Percentiles rank a stretch among this genome's conserved stretches.
These are phyloP conservation scores for Naganishia antarctica DNA, from an alignment of 768 basidiomycete genomes.

Conservation along the genomic window DNA sequence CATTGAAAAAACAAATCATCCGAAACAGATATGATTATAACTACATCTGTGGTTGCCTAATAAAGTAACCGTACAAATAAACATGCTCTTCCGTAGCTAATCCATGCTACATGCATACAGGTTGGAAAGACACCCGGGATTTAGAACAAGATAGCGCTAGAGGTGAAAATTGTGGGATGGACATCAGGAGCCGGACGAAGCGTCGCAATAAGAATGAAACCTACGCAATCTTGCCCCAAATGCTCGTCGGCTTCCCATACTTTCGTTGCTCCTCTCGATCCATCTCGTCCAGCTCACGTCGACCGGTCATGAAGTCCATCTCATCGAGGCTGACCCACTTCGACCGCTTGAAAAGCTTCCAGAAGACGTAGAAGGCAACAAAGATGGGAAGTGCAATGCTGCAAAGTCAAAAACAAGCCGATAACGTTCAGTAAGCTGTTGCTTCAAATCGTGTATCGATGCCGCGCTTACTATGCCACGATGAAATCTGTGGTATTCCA, in stretches of 20 bases:
- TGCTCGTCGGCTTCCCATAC: conserved; percentile 32
- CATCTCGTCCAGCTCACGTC: conserved; percentile 47
- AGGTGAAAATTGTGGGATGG: not conserved
- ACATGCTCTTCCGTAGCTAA: not conserved
- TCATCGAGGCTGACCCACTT: conserved; percentile 38
- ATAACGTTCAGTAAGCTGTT: not conserved
- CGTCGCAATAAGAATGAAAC: conserved; percentile 8
- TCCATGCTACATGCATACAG: not conserved
- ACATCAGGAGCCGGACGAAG: not conserved
- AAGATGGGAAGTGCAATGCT: conserved; percentile 47
- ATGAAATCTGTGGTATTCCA: conserved; percentile 48
- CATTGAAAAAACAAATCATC: no score
- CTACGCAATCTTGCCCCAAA: conserved; percentile 35
- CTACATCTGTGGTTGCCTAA: not conserved
- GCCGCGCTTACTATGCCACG: conserved; percentile 39
- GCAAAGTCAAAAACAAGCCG: not conserved
- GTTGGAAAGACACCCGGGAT: not conserved
- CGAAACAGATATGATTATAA: not conserved
- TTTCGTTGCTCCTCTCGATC: conserved; percentile 37
- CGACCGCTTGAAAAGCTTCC: conserved; percentile 49
- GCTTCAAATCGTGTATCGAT: not conserved
- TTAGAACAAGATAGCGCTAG: not conserved
- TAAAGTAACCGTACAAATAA: not conserved
- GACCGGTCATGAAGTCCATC: conserved; percentile 49
- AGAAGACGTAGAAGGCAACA: conserved; percentile 43